Conservation (phyloP, 345 rosid genomes). For the Gossypium longicalyx region DNA sequence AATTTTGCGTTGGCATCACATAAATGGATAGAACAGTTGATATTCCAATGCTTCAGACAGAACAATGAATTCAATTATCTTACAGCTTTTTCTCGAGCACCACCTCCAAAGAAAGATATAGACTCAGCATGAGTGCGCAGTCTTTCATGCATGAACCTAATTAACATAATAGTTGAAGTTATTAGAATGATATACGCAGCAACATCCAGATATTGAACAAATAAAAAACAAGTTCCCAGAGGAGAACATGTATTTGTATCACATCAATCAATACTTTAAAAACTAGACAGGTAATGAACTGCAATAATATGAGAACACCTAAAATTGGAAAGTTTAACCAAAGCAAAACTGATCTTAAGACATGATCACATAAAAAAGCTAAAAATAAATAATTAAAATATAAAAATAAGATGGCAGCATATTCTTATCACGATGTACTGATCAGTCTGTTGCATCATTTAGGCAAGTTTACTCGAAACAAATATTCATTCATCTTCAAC, state of each 20-base stretch:
- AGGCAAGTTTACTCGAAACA: background rate
- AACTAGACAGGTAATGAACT: background rate
- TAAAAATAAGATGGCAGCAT: background rate
- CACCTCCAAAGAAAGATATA: slow-evolving; percentile 99
- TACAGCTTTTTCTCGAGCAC: slow-evolving; percentile 94
- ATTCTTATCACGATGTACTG: background rate
- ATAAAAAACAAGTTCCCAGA: background rate
- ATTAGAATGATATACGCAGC: slow-evolving; percentile 11
- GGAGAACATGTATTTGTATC: background rate
- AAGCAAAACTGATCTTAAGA: background rate
- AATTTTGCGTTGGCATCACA: background rate
- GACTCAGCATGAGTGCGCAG: slow-evolving; percentile 95
- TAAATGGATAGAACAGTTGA: background rate
- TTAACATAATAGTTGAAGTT: slow-evolving; percentile 14
- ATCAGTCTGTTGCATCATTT: background rate
- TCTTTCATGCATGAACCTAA: slow-evolving; percentile 99
- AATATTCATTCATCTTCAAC: background rate
- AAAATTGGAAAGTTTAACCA: background rate
- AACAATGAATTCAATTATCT: slow-evolving; percentile 31
- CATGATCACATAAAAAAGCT: background rate
- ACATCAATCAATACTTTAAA: background rate
- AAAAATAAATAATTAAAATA: background rate
- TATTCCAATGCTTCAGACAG: slow-evolving; percentile 3
- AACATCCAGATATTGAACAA: slow-evolving; percentile 14
- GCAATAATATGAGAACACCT: background rate